Conservation (phyloP, 2,329 filamentous ascomycete genomes). For the Aspergillus puulaauensis region DNA sequence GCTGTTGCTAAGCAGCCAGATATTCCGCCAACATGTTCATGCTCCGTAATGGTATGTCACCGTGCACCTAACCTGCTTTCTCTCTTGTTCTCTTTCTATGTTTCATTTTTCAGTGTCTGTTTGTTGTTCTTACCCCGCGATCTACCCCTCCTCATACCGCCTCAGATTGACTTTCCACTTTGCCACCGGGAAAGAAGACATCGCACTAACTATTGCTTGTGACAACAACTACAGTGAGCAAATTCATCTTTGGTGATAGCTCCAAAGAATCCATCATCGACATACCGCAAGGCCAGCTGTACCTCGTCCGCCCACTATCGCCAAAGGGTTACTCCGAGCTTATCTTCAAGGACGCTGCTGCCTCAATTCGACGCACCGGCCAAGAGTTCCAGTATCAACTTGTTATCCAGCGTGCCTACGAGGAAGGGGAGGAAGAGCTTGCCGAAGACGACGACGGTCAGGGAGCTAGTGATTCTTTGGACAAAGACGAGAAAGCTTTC, state of each 20-base stretch:
- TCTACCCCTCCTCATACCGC: constrained; percentile 18
- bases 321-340: constrained; percentile 98
- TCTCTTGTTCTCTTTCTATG: neutral
- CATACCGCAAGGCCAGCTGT: constrained; percentile 92
- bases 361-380: constrained; percentile 86
- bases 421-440: constrained; percentile 93
- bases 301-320: constrained; percentile 90
- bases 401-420: constrained; percentile 92
- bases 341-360: constrained; percentile 95
- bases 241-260: constrained; percentile 85
- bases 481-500: constrained; percentile 97
- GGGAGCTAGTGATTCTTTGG: constrained; percentile 72
- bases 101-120: constrained; percentile 5
- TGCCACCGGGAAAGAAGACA: neutral
- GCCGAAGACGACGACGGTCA: constrained; percentile 88
- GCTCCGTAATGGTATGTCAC: constrained; percentile 54
- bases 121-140: constrained; percentile 17
- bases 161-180: neutral
- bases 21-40: constrained; percentile 52
- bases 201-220: neutral
- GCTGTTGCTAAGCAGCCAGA: constrained; percentile 24
- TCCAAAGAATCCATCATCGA: constrained; percentile 93
- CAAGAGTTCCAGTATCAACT: constrained; percentile 98
- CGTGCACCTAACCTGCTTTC: constrained; percentile 1
- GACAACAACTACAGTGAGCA: constrained; percentile 66